Base-by-base conservation (phyloP, 2,329 filamentous ascomycete genomes). In the Stemphylium lycopersici region DNA sequence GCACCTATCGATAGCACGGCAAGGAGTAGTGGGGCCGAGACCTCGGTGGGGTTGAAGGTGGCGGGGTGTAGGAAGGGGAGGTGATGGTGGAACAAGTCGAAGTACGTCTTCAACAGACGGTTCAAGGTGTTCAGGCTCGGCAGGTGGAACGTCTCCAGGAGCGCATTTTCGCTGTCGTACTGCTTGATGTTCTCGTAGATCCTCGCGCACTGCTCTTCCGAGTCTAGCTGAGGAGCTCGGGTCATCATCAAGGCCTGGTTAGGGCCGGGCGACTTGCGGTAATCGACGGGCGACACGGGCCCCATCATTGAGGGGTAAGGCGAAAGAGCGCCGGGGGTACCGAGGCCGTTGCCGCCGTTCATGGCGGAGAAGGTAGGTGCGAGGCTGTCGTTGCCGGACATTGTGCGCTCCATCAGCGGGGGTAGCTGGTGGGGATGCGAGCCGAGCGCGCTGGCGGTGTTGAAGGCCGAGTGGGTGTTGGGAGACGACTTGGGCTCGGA, bases 1-100 rank as follows among this genome's bases (percentile, higher is more conserved):
- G 95, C 93, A 67, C 95, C 95, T 59, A 99, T 97, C 22, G 95
- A 98, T 46, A 99, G 81, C 13, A 97, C 91, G 0, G 93, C 91
- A 38, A 98, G 83, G 29, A 99, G 80, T 7, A 99, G 81, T 16
- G 95, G 88, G 11, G 93, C 88, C 40, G 93, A 91, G 4, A 90
- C 85, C 63, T 88, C 83, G 4, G 89, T 89, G 3, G 93, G 90
- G 61, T 87, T 85, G 78, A 98, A 98, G 0, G 95, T 96, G 13
- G 90, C 86, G 39, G 93, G 93, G 71, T 99, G 95, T 72, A 99
- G 78, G 80, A 99, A 98, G 1, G 95, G 95, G 71, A 98, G 79
- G 72, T 99, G 95, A 69, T 96, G 95, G 72, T 99, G 95, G 78
- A 98, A 99, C 68, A 97, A 81, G 73, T 90, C 92, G 77, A 98